phyloP scores from a whole-genome alignment of 768 basidiomycete genomes.

The Trametes cingulata region DNA sequence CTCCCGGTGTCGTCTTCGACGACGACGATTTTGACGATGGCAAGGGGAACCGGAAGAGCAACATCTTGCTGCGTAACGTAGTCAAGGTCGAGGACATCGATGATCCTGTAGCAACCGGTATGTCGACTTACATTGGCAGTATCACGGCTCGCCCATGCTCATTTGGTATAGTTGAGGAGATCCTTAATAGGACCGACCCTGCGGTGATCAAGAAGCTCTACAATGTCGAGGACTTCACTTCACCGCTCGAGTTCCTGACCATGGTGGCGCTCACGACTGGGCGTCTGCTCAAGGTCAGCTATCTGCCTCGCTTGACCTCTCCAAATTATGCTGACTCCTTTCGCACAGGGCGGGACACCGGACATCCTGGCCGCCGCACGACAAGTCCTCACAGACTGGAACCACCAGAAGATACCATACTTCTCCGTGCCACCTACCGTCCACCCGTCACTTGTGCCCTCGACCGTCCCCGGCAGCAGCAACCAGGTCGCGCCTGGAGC shows the following conservation, averaged over 20 bases:
- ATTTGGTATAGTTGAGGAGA: constrained; percentile 75
- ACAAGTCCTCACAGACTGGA: constrained; percentile 88
- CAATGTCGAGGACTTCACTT: constrained; percentile 71
- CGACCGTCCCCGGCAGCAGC: constrained; percentile 39
- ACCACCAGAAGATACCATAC: constrained; percentile 93
- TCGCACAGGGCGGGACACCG: constrained; percentile 79
- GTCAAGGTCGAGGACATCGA: constrained; percentile 88
- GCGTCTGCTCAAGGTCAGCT: constrained; percentile 72
- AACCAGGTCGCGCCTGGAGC: constrained; percentile 64
- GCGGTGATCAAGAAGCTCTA: constrained; percentile 84
- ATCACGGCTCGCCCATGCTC: background rate
- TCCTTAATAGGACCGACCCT: constrained; percentile 68
- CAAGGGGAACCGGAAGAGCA: constrained; percentile 47
- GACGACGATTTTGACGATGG: constrained; percentile 60
- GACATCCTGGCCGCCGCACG: constrained; percentile 83
- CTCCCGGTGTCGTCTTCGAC: constrained; percentile 96
- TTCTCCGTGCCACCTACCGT: constrained; percentile 76
- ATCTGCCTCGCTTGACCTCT: background rate
- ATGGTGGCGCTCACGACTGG: constrained; percentile 86
- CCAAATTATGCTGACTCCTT: background rate
- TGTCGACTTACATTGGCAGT: constrained; percentile 27
- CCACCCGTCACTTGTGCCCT: constrained; percentile 76
- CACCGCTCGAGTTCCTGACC: constrained; percentile 82
- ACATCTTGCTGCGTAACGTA: constrained; percentile 82
- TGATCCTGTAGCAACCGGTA: constrained; percentile 88